Conservation (phyloP, 2,329 filamentous ascomycete genomes). For the Karstenula rhodostoma region DNA sequence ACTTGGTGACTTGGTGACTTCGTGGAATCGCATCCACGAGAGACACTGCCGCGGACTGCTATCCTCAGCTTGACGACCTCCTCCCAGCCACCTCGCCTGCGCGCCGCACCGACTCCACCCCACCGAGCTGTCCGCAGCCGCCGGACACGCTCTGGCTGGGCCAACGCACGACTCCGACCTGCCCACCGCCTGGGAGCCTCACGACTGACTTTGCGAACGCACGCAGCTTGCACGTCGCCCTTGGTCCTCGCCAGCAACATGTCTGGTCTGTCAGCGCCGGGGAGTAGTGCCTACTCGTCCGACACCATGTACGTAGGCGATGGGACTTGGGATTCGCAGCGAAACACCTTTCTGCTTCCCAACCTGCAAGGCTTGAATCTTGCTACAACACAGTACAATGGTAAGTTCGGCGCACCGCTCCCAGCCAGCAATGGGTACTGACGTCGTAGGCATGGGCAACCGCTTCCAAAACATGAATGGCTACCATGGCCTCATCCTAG, state of each 20-base stretch:
- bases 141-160: constrained; percentile 8
- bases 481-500: constrained; percentile 75
- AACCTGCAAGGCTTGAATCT: constrained; percentile 80
- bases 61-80: neutral
- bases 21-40: neutral
- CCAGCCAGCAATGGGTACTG: constrained; percentile 16
- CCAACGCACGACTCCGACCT: constrained; percentile 4
- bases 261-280: constrained; percentile 68
- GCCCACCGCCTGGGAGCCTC: neutral
- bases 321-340: constrained; percentile 81
- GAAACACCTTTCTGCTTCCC: constrained; percentile 80
- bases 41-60: neutral
- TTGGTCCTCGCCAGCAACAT: constrained; percentile 27
- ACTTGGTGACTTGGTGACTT: neutral
- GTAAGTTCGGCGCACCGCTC: constrained; percentile 54
- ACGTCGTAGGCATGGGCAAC: constrained; percentile 77
- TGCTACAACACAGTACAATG: constrained; percentile 85
- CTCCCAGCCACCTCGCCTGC: neutral
- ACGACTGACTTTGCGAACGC: neutral
- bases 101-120: neutral
- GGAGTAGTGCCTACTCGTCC: constrained; percentile 76
- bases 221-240: neutral
- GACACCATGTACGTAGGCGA: constrained; percentile 80
- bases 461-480: constrained; percentile 73
- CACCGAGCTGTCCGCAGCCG: constrained; percentile 15